Base-by-base conservation (phyloP, 345 rosid species). In the Euphorbia pulcherrima region DNA sequence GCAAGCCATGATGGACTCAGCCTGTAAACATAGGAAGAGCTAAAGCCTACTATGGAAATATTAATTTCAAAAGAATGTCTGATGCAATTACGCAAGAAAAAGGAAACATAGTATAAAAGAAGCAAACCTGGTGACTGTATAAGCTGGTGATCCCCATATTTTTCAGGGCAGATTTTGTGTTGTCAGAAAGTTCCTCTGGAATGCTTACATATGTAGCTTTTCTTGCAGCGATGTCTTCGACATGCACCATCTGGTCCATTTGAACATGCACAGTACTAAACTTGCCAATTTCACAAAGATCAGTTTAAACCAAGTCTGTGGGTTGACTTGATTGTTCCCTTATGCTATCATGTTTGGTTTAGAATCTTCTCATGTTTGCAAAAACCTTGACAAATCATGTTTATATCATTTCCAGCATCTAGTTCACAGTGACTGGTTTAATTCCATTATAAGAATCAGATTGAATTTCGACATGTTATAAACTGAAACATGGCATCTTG, bases 81-180 rank as follows among this genome's bases (percentile, higher is more conserved):
- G 1, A 53, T 35, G 52, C 53, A 74, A 74, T 35, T 1, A 53
- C 37, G 52, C 53, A 74, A 74, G 74, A 64, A 8, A 68, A 53
- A 24, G 23, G 9, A 21, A 53, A 3, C 37, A 33, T 33, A 33
- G 37, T 33, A 53, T 8, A 53, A 4, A 3, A 24, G 28, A 53
- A 57, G 40, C 69, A 53, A 76, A 90, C 98, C 93, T 92, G 98
- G 74, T 93, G 98, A 75, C 88, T 84, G 70, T 90, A 93, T 60
- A 93, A 80, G 78, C 78, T 85, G 63, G 79, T 71, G 62, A 93
- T 78, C 71, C 97, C 94, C 74, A 89, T 82, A 29, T 76, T 64
- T 78, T 82, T 80, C 73, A 91, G 84, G 46, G 88, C 85, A 65
- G 83, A 75, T 75, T 82, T 90, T 12, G 85, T 82, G 74, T 72